These are phyloP conservation scores for Phytophthora chlamydospora DNA, from an alignment of 352 stramenopile genomes.

Conservation along the genomic window DNA sequence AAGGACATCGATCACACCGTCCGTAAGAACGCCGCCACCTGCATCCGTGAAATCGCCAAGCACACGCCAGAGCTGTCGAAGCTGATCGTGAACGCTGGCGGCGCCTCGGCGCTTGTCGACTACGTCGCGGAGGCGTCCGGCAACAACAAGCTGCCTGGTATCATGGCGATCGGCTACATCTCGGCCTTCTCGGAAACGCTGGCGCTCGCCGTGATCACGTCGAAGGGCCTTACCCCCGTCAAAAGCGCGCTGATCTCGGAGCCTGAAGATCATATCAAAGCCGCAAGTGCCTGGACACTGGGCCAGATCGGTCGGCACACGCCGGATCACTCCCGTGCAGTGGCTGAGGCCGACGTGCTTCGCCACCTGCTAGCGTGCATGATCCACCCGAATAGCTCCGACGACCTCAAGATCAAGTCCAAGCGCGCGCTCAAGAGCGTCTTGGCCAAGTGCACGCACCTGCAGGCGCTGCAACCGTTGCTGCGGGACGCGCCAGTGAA, in stretches of 20 bases:
- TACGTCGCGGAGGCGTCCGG: constrained; percentile 91
- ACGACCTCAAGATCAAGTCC: constrained; percentile 94
- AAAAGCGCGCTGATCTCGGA: constrained; percentile 94
- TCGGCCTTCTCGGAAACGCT: constrained; percentile 95
- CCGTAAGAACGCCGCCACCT: constrained; percentile 95
- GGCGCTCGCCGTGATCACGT: constrained; percentile 94
- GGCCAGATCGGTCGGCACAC: constrained; percentile 95
- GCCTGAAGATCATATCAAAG: constrained; percentile 96
- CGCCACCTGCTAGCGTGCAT: constrained; percentile 94
- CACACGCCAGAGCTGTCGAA: constrained; percentile 96
- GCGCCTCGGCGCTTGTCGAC: constrained; percentile 93
- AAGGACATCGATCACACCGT: constrained; percentile 96
- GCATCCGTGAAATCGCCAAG: constrained; percentile 95
- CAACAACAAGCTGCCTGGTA: constrained; percentile 94
- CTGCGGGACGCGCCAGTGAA: constrained; percentile 93
- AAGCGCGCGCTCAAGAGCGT: constrained; percentile 95
- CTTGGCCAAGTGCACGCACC: constrained; percentile 94
- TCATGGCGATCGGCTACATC: constrained; percentile 97
- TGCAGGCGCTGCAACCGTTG: constrained; percentile 92
- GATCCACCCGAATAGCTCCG: constrained; percentile 91
- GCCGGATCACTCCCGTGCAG: constrained; percentile 91
- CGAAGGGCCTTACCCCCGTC: constrained; percentile 92
- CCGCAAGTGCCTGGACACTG: constrained; percentile 94
- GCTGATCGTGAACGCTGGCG: constrained; percentile 95
- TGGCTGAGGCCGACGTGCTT: constrained; percentile 94